Evolutionary conservation across 2,329 filamentous ascomycete species (phyloP).

Genomic region (Xylaria sp.): DNA sequence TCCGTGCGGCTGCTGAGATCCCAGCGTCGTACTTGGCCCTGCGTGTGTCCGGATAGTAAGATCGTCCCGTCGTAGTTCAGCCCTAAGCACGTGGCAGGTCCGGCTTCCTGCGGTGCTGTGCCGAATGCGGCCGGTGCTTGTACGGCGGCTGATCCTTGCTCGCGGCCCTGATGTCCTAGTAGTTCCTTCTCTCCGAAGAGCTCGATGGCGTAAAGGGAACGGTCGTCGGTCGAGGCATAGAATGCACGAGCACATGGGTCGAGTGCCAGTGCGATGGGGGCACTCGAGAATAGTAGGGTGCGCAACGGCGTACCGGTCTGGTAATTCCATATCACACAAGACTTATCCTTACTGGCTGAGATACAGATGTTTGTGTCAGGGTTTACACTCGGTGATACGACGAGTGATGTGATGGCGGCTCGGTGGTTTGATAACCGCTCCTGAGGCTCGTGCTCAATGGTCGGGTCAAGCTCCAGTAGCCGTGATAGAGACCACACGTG

Average conservation of each 20-base stretch:
- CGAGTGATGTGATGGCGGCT: slow-evolving; percentile 62
- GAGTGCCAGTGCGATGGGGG: slow-evolving; percentile 65
- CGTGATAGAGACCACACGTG: slow-evolving; percentile 83
- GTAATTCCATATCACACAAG: slow-evolving; percentile 90
- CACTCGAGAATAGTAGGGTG: slow-evolving; percentile 73
- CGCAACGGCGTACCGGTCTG: slow-evolving; percentile 69
- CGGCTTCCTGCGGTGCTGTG: slow-evolving; percentile 57
- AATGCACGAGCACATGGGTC: slow-evolving; percentile 81
- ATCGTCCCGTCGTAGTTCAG: slow-evolving; percentile 78
- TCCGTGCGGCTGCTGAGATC: slow-evolving; percentile 67
- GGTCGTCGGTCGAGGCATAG: slow-evolving; percentile 75
- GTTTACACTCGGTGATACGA: slow-evolving; percentile 60
- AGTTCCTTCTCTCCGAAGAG: slow-evolving; percentile 55
- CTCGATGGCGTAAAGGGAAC: slow-evolving; percentile 73
- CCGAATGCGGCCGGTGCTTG: slow-evolving; percentile 51
- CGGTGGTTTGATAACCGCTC: slow-evolving; percentile 74
- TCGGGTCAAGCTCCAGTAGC: slow-evolving; percentile 58
- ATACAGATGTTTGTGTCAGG: slow-evolving; percentile 72
- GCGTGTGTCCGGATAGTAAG: slow-evolving; percentile 74
- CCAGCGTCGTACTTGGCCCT: slow-evolving; percentile 76
- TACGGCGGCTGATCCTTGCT: slow-evolving; percentile 52
- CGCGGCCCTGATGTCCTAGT: slow-evolving; percentile 47
- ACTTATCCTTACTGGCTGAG: slow-evolving; percentile 79
- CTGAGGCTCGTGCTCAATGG: slow-evolving; percentile 61
- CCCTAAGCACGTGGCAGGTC: slow-evolving; percentile 61